phyloP scores from a whole-genome alignment of 306 rosid species.

The Leucaena leucocephala region DNA sequence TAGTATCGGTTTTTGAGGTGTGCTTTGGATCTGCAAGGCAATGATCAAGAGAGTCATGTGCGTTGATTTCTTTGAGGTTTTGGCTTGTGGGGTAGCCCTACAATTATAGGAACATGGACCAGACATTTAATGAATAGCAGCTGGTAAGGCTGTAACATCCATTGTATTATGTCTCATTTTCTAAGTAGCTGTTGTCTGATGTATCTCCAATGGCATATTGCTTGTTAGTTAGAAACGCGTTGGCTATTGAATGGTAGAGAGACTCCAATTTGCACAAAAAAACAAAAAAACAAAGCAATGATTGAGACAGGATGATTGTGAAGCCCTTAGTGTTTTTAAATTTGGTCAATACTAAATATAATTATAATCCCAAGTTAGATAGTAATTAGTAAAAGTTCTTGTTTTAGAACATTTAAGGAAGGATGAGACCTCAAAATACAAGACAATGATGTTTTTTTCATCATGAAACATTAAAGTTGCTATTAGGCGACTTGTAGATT shows the following conservation, averaged over 20 bases:
- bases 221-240: conserved; percentile 25
- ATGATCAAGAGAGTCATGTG: conserved; percentile 49
- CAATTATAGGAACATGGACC: conserved; percentile 38
- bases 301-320: not conserved
- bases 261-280: conserved; percentile 28
- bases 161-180: conserved; percentile 29
- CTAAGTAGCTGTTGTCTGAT: conserved; percentile 37
- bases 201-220: conserved; percentile 15
- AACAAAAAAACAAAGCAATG: not conserved
- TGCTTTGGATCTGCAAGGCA: conserved; percentile 47
- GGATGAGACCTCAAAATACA: not conserved
- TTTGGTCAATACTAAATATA: not conserved
- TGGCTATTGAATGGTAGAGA: conserved; percentile 23
- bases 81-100: conserved; percentile 58
- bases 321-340: not conserved
- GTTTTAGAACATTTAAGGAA: not conserved
- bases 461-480: too few species aligned
- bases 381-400: not conserved
- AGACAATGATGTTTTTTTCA: not conserved
- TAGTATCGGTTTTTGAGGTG: conserved; percentile 36
- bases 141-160: conserved; percentile 26
- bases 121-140: conserved; percentile 34
- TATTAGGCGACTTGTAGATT: too few species aligned
- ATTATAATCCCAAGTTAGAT: not conserved
- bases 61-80: conserved; percentile 48